Conservation (phyloP, 345 rosid genomes). For the Jatropha curcas region DNA sequence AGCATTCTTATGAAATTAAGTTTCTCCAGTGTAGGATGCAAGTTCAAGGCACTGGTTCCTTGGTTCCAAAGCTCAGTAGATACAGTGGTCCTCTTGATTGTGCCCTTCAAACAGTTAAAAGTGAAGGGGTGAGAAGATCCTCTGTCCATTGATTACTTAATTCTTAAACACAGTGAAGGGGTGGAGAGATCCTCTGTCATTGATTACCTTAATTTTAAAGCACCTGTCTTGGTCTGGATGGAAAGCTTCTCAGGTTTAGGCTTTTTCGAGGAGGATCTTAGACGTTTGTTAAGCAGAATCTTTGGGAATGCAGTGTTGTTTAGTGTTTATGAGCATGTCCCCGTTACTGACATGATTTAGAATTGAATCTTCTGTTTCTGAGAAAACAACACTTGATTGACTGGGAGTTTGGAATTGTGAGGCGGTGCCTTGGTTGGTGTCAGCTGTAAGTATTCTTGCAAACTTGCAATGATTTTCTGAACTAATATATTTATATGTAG, state of each 20-base stretch:
- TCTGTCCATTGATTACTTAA: conserved; percentile 14
- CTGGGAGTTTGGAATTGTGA: conserved; percentile 78
- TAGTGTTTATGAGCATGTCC: conserved; percentile 70
- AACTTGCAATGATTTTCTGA: conserved; percentile 15
- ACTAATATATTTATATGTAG: not conserved
- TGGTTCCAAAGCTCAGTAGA: conserved; percentile 62
- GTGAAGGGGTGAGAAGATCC: conserved; percentile 75
- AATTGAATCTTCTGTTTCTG: conserved; percentile 42
- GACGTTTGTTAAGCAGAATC: conserved; percentile 83
- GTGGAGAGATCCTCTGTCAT: no score
- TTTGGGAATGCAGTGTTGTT: conserved; percentile 83
- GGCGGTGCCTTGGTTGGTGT: conserved; percentile 91
- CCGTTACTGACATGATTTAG: conserved; percentile 65
- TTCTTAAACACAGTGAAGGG: not conserved
- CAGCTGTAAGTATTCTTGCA: conserved; percentile 62
- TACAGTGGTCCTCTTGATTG: conserved; percentile 81
- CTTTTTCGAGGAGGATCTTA: conserved; percentile 83
- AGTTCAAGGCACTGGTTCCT: conserved; percentile 82
- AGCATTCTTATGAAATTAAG: conserved; percentile 39
- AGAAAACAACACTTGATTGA: conserved; percentile 64
- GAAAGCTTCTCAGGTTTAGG: conserved; percentile 66
- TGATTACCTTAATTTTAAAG: no score
- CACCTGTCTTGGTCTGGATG: conserved; percentile 39
- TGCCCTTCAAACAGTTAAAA: conserved; percentile 67
- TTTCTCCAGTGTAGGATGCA: conserved; percentile 96